Evolutionary conservation across 1,284 basidiomycete genomes (phyloP).

Genomic region (Ceratobasidium sp.): DNA sequence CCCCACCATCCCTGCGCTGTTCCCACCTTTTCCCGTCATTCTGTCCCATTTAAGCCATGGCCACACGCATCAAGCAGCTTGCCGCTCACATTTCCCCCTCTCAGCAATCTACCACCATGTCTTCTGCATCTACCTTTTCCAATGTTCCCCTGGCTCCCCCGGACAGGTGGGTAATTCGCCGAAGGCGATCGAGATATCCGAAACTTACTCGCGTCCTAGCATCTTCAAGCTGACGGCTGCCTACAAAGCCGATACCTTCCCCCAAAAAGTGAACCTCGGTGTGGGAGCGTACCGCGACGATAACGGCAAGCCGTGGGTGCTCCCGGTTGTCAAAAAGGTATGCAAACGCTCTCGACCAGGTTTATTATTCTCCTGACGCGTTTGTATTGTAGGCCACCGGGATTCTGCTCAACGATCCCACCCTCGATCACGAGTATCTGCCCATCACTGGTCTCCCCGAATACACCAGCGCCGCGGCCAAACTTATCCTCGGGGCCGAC

Average conservation of each 20-base stretch:
- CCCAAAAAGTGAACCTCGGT: conserved; percentile 89
- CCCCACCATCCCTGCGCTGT: conserved; percentile 18
- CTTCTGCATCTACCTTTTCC: conserved; percentile 33
- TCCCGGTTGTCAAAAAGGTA: conserved; percentile 90
- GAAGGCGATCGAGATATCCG: neutral
- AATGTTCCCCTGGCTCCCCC: conserved; percentile 78
- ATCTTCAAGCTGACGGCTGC: conserved; percentile 92
- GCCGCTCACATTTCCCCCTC: conserved; percentile 52
- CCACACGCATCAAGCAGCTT: conserved; percentile 62
- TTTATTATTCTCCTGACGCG: conserved; percentile 46
- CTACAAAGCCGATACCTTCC: conserved; percentile 80
- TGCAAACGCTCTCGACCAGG: conserved; percentile 42
- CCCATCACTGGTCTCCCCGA: conserved; percentile 86
- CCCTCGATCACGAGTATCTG: conserved; percentile 91
- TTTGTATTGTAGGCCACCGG: conserved; percentile 67
- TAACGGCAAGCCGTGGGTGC: conserved; percentile 82
- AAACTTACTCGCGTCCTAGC: conserved; percentile 53
- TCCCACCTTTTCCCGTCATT: conserved; percentile 18
- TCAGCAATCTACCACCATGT: conserved; percentile 51
- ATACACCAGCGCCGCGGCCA: conserved; percentile 79
- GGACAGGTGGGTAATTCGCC: conserved; percentile 60
- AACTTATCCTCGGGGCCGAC: conserved; percentile 77
- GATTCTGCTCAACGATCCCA: conserved; percentile 70
- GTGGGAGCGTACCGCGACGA: conserved; percentile 90
- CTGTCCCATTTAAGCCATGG: conserved; percentile 46